Base-by-base conservation (phyloP, 306 rosid species). In the Casuarina glauca region DNA sequence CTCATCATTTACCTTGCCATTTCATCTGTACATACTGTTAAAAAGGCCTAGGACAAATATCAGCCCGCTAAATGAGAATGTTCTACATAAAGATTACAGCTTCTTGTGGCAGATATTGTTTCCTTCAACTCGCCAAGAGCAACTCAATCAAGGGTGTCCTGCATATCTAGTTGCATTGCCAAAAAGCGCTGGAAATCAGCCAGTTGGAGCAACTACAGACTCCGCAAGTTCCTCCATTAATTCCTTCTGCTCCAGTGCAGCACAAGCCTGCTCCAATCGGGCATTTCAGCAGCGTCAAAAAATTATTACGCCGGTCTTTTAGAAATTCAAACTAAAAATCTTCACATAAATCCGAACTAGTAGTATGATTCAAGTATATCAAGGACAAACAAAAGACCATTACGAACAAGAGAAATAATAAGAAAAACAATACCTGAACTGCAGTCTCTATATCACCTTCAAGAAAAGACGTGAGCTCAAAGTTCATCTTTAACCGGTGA, bases 201-300 rank as follows among this genome's bases (percentile, higher is more conserved):
- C 58, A 42, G 88, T 83, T 6, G 90, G 68, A 80, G 93, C 92
- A 68, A 86, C 85, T n/a, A 74, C 77, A 17, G 97, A 91, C 58
- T 82, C 90, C 38, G 92, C 97, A 64, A 95, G 97, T 87, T 93
- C 99, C 87, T 95, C 99, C 75, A 93, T 88, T 13, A 93, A 93
- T 54, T 93, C 97, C 88, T 86, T 91, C 84, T 95, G 99, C 80
- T 95, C 97, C 83, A 77, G 55, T 60, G 97, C 2, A 60, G 38
- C 85, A 81, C 99, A 95, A 54, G 97, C 84, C 99, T 95, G 89
- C 81, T 76, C 61, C 81, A 86, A 86, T 26, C 74, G 77, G 42
- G 52, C 1, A 5, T 58, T 48, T 50, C 70, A 58, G 72, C 64
- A 75, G 78, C 32, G 68, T 43, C 52, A 8, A 64, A 50, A 64